Conservation (phyloP, 176 grass and related monocot species). For the Cenchrus americanus region DNA sequence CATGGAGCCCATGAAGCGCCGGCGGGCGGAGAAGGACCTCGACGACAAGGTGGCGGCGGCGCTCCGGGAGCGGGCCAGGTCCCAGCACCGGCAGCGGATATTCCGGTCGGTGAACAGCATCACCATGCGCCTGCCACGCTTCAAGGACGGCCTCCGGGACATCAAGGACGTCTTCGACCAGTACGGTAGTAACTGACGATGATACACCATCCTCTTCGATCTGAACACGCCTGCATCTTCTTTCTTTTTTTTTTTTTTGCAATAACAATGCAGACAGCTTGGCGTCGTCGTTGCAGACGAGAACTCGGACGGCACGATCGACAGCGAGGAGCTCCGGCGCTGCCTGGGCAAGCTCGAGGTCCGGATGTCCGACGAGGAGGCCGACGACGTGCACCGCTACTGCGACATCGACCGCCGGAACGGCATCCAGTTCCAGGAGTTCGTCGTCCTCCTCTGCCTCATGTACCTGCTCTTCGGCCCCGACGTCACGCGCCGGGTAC, state of each 20-base stretch:
- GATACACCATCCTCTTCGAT: no score
- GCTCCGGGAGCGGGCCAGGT: slow-evolving; percentile 52
- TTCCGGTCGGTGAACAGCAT: slow-evolving; percentile 84
- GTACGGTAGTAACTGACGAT: slow-evolving; percentile 41
- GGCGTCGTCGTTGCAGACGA: slow-evolving; percentile 50
- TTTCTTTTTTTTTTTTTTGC: no score
- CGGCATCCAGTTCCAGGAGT: slow-evolving; percentile 72
- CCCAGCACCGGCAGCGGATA: slow-evolving; percentile 31
- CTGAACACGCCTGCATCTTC: no score
- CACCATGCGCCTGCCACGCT: slow-evolving; percentile 73
- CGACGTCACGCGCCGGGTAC: slow-evolving; percentile 53
- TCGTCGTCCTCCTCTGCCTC: slow-evolving; percentile 74
- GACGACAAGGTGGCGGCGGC: slow-evolving; percentile 65
- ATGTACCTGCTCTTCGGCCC: slow-evolving; percentile 57
- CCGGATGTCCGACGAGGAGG: slow-evolving; percentile 49
- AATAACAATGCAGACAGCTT: background rate
- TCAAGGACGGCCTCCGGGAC: slow-evolving; percentile 67
- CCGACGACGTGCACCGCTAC: slow-evolving; percentile 55
- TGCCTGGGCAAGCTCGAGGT: slow-evolving; percentile 57
- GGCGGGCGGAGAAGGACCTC: slow-evolving; percentile 50
- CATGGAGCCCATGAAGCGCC: slow-evolving; percentile 35
- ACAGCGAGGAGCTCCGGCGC: slow-evolving; percentile 55
- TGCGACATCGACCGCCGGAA: slow-evolving; percentile 62
- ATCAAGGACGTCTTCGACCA: slow-evolving; percentile 66
- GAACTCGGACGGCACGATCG: slow-evolving; percentile 67